Evolutionary conservation across 176 grass and related monocot species (phyloP).

Genomic region (Metroxylon sagu): DNA sequence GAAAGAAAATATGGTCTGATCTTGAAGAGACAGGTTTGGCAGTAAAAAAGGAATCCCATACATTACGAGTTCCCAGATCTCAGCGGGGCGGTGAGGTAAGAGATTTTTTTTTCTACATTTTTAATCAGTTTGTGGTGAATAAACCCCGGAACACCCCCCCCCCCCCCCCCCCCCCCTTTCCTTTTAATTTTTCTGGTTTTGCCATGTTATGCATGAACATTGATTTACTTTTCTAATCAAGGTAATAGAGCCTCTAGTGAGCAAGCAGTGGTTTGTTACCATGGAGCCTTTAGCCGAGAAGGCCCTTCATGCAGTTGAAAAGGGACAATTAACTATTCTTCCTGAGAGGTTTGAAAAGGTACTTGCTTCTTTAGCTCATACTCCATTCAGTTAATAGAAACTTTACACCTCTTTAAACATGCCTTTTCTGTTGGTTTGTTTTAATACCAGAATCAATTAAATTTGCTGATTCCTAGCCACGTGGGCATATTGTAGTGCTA

Average conservation of each 20-base stretch:
- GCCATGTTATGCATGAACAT: conserved; percentile 20
- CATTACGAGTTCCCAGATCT: conserved; percentile 87
- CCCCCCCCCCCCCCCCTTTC: no score
- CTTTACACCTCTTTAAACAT: no score
- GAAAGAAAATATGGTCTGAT: conserved; percentile 89
- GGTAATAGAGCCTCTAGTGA: conserved; percentile 96
- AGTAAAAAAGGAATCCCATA: conserved; percentile 89
- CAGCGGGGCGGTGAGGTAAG: conserved; percentile 96
- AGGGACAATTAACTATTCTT: conserved; percentile 80
- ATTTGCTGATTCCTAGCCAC: no score
- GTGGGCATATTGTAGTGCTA: no score
- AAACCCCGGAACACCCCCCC: no score
- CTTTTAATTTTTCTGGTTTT: conserved; percentile 7
- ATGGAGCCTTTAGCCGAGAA: conserved; percentile 95
- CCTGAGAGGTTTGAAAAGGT: conserved; percentile 99
- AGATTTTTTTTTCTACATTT: conserved; percentile 32
- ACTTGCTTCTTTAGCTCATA: not conserved
- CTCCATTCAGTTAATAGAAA: no score
- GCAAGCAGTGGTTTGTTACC: conserved; percentile 98
- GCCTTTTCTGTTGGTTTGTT: not conserved
- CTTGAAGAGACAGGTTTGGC: conserved; percentile 78
- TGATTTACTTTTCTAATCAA: conserved; percentile 25
- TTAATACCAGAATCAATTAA: not conserved
- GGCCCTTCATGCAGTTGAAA: conserved; percentile 75
- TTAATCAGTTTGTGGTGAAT: not conserved